Evolutionary conservation across 257 asterid species (phyloP), one percentile per base, ranked within the genome.

Genomic region (Leonotis leonurus): DNA sequence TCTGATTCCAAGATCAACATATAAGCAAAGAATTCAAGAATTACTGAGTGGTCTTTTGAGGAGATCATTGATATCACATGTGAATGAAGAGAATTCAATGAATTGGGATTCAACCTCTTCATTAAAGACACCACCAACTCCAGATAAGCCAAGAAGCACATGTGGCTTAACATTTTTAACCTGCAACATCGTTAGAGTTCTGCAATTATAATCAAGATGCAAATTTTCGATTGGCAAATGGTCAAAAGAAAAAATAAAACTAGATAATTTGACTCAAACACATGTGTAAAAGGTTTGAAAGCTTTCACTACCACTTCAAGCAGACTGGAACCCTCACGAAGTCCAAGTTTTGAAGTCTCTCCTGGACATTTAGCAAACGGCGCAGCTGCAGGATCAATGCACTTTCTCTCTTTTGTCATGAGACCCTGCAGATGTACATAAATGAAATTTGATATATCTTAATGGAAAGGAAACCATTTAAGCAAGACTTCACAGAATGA

Each of bases 121-220:
- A 70, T 59, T 74, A 70, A 93, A 93, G 70, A 93, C 66, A 33
- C 96, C 95, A 21, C 99, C 97, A 63, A 87, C 97, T 79, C 96
- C 99, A 33, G 99, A 93, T 77, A 93, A 84, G 68, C 99, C 99
- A 74, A 93, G 96, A 77, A 93, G 96, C 80, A 89, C 96, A 46
- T 89, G 96, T 17, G 99, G 99, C 77, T 85, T 93, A 61, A 89
- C 97, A 72, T 87, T 87, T 72, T 85, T 83, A 60, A 93, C 92
- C 99, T 93, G 95, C 80, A 86, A 30, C 78, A 55, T 9, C 20
- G 26, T 72, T 41, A 56, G 65, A 16, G 37, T 17, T 44, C 41
- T 12, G 41, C 27, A 78, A 64, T 73, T 58, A 36, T 70, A 54
- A 56, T 56, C 54, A 48, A 58, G 43, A 71, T 63, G 59, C 63